Evolutionary conservation across 495 filamentous ascomycete species (phyloP).

Genomic region (Talaromyces liani): DNA sequence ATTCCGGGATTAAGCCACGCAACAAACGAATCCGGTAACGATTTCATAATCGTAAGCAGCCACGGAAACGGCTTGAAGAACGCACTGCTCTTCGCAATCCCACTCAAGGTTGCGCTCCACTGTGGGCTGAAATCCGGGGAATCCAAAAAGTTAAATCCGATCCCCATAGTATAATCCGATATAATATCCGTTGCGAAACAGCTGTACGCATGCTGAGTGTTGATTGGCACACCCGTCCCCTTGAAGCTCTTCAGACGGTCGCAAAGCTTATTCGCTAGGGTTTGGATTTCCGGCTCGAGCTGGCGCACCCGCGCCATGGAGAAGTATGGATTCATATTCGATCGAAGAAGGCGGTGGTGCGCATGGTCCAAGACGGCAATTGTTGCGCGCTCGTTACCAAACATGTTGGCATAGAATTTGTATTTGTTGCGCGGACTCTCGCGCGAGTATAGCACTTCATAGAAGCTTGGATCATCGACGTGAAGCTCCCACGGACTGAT

Average conservation of each 20-base stretch:
- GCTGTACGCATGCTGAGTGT: constrained; percentile 17
- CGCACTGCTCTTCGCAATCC: constrained; percentile 8
- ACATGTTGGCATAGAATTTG: constrained; percentile 12
- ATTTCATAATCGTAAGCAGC: not conserved
- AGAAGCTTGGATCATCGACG: constrained; percentile 27
- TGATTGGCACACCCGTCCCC: not conserved
- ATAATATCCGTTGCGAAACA: constrained; percentile 33
- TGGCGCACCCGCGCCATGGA: not conserved
- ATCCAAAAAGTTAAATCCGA: constrained; percentile 9
- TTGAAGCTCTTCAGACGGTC: constrained; percentile 3
- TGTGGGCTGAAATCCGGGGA: not conserved
- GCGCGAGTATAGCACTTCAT: constrained; percentile 27
- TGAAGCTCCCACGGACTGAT: constrained; percentile 45
- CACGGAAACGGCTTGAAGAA: constrained; percentile 7
- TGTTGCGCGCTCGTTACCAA: constrained; percentile 27
- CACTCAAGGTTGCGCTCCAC: not conserved
- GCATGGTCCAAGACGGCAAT: constrained; percentile 23
- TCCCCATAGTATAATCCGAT: constrained; percentile 30
- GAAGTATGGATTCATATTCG: constrained; percentile 18
- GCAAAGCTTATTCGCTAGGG: not conserved
- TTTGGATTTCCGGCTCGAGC: constrained; percentile 1
- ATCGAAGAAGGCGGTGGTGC: constrained; percentile 19
- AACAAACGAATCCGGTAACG: constrained; percentile 11
- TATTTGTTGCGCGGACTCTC: constrained; percentile 20
- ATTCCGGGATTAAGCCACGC: constrained; percentile 19